Base-by-base conservation (phyloP, 176 grass and related monocot genomes). In the Paspalum notatum region DNA sequence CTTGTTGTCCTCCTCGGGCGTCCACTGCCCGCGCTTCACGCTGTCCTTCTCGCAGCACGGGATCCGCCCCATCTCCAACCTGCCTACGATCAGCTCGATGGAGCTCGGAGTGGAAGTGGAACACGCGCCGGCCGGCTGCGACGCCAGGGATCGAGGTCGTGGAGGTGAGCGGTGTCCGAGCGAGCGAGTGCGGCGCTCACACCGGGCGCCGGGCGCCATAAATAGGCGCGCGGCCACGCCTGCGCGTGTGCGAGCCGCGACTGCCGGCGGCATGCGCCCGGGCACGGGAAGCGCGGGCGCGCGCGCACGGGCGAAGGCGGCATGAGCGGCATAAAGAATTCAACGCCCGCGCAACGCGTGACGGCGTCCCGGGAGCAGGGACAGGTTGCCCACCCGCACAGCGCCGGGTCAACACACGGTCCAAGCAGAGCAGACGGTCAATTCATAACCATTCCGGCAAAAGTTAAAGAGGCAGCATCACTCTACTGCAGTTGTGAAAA, bases 11-110 rank as follows among this genome's bases (percentile, higher is more conserved):
- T 98, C 96, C 86, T 98, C 96, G 27, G 90, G 90, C 55, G 96
- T 99, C 92, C 96, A 99, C 85, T 99, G 96, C 37, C 96, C 96
- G 50, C 92, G 87, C 83, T 95, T 99, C 24, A 99, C 96, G 87
- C 73, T 93, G 72, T 99, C 96, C 86, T 95, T 93, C 90, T 99
- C 96, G 53, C 96, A 99, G 71, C 92, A 99, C 21, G 96, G 96
- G 68, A 99, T 84, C 66, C 92, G 88, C 8, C 96, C 96, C 96
- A 98, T 98, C 47, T 13, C 38, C 38, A 8, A 8, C 54, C 54
- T 2, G 12, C 55, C 55, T 21, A 43, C 10, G 10, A 43, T 10
- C 32, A 32, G 32, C 32, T 32, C 32, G 32, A n/a, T n/a, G n/a
- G n/a, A 32, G 32, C 65, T 46, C 18, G 64, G 62, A 13, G 1